These are phyloP conservation scores for Echites panduratus DNA, from an alignment of 257 asterid species.

Conservation along the genomic window DNA sequence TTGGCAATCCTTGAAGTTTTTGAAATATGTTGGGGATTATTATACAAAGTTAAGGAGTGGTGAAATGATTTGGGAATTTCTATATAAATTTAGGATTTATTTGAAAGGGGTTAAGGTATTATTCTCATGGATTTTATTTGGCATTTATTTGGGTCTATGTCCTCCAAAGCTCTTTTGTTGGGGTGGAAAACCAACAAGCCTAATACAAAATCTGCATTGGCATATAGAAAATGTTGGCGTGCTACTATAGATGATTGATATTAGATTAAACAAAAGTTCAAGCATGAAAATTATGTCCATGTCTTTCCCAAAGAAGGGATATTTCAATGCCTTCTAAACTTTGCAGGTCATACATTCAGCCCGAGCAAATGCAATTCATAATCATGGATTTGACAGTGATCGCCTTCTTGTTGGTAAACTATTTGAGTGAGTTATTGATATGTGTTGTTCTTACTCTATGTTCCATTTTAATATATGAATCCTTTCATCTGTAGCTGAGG, in stretches of 20 bases:
- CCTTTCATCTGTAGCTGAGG: constrained; percentile 57
- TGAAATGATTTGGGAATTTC: background rate
- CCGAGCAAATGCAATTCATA: constrained; percentile 87
- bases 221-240: background rate
- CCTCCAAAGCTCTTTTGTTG: background rate
- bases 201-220: background rate
- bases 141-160: background rate
- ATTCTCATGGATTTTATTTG: background rate
- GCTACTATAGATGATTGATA: background rate
- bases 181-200: background rate
- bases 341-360: constrained; percentile 87
- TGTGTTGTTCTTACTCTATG: background rate
- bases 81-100: background rate
- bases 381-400: constrained; percentile 65
- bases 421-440: background rate
- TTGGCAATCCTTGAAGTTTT: background rate
- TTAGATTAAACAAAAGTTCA: background rate
- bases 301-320: background rate
- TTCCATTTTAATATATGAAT: constrained; percentile 1
- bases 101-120: background rate
- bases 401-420: constrained; percentile 82
- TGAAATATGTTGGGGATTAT: background rate
- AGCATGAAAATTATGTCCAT: background rate
- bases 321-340: background rate
- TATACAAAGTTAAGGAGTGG: background rate